A percentile compares a stretch with the other conserved stretches of the same genome.
phyloP scores from a whole-genome alignment of 441 rosid genomes.

The Jatropha multifida region DNA sequence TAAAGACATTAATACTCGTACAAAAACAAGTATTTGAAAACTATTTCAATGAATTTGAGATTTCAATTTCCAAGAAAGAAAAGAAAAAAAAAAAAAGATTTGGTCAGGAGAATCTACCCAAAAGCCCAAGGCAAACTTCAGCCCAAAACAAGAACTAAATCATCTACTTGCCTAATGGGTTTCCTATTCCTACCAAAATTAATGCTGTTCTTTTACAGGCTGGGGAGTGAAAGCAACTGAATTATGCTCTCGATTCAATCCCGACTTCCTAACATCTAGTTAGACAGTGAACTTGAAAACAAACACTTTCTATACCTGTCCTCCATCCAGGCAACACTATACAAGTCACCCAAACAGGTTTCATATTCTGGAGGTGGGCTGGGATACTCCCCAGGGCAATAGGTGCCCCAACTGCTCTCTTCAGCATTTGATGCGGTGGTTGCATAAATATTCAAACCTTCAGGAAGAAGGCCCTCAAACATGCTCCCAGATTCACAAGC shows the following conservation, averaged over 20 bases:
- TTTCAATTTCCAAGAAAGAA: neutral
- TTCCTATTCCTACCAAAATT: neutral
- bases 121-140: neutral
- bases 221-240: neutral
- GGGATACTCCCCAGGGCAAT: slow-evolving; percentile 88
- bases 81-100: neutral
- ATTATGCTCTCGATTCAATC: neutral
- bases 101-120: neutral
- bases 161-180: neutral
- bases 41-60: neutral
- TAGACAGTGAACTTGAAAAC: neutral
- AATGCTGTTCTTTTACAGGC: neutral
- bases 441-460: slow-evolving; percentile 81
- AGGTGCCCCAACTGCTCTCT: slow-evolving; percentile 96
- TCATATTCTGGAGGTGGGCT: slow-evolving; percentile 83
- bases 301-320: slow-evolving; percentile 55
- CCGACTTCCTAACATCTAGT: neutral
- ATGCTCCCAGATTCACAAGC: slow-evolving; percentile 99
- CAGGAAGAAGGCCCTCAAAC: slow-evolving; percentile 88
- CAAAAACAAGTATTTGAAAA: slow-evolving; percentile 12
- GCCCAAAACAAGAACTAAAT: neutral
- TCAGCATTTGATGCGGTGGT: slow-evolving; percentile 91
- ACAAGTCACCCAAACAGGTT: slow-evolving; percentile 96
- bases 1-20: slow-evolving; percentile 15
- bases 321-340: slow-evolving; percentile 98